phyloP scores from a whole-genome alignment of 2,329 filamentous ascomycete genomes.

The Exophiala bonariae region DNA sequence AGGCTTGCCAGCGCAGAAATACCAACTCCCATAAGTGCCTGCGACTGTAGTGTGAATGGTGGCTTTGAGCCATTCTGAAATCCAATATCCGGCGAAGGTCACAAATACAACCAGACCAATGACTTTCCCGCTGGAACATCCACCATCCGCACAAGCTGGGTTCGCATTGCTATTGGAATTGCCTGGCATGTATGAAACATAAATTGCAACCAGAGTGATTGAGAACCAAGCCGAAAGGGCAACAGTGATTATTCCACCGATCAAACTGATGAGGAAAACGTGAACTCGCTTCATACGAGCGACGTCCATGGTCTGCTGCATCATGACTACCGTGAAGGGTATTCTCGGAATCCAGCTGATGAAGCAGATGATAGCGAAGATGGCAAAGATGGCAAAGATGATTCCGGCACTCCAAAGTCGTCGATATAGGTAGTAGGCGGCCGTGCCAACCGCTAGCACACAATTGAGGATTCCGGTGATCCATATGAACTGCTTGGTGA shows the following conservation, averaged over 20 bases:
- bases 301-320: conserved; percentile 81
- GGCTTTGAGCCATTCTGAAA: conserved; percentile 91
- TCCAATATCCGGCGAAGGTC: conserved; percentile 92
- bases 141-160: conserved; percentile 51
- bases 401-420: conserved; percentile 82
- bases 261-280: conserved; percentile 79
- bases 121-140: conserved; percentile 74
- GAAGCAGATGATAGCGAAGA: conserved; percentile 80
- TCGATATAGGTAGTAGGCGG: conserved; percentile 78
- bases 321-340: conserved; percentile 87
- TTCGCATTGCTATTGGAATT: conserved; percentile 43
- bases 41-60: conserved; percentile 85
- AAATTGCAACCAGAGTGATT: conserved; percentile 81
- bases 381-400: conserved; percentile 78
- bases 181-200: conserved; percentile 76
- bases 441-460: conserved; percentile 77
- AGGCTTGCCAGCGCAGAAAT: conserved; percentile 68
- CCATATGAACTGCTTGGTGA: conserved; percentile 92
- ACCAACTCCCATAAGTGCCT: conserved; percentile 91
- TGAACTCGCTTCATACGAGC: conserved; percentile 75
- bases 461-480: conserved; percentile 88
- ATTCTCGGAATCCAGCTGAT: conserved; percentile 87
- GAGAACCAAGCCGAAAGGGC: conserved; percentile 83
- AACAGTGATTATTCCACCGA: conserved; percentile 75
- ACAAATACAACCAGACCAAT: conserved; percentile 83